These are phyloP conservation scores for Aspergillus viridinutans DNA, from an alignment of 2,329 filamentous ascomycete genomes.

Conservation along the genomic window DNA sequence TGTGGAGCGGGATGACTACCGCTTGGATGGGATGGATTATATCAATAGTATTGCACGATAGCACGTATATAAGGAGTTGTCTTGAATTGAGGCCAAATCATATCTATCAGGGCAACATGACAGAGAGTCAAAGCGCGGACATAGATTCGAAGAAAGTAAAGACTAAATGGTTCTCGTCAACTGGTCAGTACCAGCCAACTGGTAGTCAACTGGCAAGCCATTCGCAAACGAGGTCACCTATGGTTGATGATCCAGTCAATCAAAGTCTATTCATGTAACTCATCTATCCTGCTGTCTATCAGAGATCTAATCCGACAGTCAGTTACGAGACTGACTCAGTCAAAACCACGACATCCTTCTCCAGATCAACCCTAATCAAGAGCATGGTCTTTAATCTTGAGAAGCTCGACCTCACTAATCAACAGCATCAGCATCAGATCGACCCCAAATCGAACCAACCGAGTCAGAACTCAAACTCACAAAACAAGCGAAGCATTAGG, in stretches of 20 bases:
- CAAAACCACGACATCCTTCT: background rate
- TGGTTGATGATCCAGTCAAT: background rate
- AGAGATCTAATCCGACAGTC: background rate
- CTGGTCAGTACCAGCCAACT: background rate
- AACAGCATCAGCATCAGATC: background rate
- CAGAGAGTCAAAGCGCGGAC: background rate
- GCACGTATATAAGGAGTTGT: background rate
- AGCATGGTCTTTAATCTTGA: background rate
- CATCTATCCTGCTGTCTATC: background rate
- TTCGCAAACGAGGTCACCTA: background rate
- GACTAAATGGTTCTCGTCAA: background rate
- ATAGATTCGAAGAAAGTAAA: background rate
- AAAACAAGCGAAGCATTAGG: conserved; percentile 73
- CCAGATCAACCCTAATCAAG: background rate
- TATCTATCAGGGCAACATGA: background rate
- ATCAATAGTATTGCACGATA: conserved; percentile 26
- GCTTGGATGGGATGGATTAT: conserved; percentile 22
- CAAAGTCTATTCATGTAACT: background rate
- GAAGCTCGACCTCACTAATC: conserved; percentile 10
- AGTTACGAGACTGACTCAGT: no score
- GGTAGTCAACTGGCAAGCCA: background rate
- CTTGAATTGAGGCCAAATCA: no score
- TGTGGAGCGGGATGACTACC: conserved; percentile 24
- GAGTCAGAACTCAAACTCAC: conserved; percentile 53
- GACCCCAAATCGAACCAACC: background rate